Conservation (phyloP, 1,139 yeast genomes). For the Debaryomyces coudertii region DNA sequence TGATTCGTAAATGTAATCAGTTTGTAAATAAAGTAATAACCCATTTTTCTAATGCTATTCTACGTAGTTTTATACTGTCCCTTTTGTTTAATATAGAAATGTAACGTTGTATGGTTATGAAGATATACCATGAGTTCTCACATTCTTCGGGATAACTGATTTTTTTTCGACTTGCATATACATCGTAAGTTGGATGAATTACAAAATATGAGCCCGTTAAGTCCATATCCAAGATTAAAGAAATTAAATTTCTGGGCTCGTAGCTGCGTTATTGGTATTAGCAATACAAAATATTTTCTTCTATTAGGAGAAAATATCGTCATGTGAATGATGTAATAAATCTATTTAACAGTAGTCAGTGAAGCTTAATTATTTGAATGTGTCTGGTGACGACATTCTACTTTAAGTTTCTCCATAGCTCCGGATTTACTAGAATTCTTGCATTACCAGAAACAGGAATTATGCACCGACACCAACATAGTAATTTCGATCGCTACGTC, state of each 20-base stretch:
- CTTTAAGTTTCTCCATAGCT: slow-evolving; percentile 3
- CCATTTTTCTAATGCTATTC: background rate
- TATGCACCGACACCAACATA: background rate
- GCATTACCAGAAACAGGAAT: background rate
- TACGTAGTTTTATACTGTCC: background rate
- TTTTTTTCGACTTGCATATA: background rate
- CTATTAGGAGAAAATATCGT: no score
- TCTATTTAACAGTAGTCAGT: background rate
- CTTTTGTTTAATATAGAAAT: background rate
- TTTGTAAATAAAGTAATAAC: background rate
- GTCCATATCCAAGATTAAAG: background rate
- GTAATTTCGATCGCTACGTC: background rate
- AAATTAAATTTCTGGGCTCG: background rate
- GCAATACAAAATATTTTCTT: background rate
- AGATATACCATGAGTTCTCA: background rate
- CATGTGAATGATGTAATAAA: background rate
- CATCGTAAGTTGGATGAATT: background rate
- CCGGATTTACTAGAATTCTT: background rate
- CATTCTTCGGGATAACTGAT: background rate
- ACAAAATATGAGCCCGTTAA: background rate
- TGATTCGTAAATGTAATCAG: background rate
- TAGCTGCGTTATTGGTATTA: background rate
- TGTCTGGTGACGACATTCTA: background rate
- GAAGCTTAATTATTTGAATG: background rate
- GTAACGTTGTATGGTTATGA: slow-evolving; percentile 15